Evolutionary conservation across 345 rosid genomes (phyloP).

Genomic region (Citrus inodora): DNA sequence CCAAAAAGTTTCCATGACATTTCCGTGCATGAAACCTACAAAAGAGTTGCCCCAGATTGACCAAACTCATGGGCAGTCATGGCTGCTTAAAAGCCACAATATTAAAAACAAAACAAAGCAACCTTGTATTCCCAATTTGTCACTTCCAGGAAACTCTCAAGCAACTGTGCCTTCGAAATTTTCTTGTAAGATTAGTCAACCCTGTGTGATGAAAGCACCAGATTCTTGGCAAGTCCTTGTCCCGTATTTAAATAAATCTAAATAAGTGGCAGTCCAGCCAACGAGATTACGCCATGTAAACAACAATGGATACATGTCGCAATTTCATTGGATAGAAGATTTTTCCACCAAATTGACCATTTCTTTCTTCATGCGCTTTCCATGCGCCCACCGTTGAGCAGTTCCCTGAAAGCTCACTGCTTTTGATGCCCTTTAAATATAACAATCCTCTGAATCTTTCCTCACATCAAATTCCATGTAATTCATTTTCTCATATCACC

Average conservation of each 20-base stretch:
- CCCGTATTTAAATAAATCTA: not conserved
- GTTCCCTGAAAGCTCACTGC: constrained; percentile 20
- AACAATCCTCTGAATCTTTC: constrained; percentile 1
- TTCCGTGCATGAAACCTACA: not conserved
- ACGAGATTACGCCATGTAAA: not conserved
- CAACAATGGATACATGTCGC: not conserved
- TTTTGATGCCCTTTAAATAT: constrained; percentile 22
- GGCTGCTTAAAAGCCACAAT: too few species aligned
- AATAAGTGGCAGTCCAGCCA: not conserved
- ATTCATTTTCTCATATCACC: not conserved
- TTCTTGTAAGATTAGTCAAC: not conserved
- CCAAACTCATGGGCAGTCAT: not conserved
- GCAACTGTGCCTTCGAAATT: not conserved
- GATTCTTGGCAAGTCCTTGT: not conserved
- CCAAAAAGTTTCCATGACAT: not conserved
- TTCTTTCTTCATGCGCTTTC: constrained; percentile 11
- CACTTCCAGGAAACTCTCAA: constrained; percentile 5
- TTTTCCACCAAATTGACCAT: not conserved
- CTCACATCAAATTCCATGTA: not conserved
- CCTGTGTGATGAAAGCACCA: not conserved
- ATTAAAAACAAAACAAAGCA: too few species aligned
- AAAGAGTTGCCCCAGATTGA: not conserved
- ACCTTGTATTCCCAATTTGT: too few species aligned
- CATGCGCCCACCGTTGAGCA: constrained; percentile 11
- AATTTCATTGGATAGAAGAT: not conserved